A percentile compares a stretch with the other conserved stretches of the same genome.
Evolutionary conservation across 306 rosid genomes (phyloP).

Genomic region (Corylus americana): DNA sequence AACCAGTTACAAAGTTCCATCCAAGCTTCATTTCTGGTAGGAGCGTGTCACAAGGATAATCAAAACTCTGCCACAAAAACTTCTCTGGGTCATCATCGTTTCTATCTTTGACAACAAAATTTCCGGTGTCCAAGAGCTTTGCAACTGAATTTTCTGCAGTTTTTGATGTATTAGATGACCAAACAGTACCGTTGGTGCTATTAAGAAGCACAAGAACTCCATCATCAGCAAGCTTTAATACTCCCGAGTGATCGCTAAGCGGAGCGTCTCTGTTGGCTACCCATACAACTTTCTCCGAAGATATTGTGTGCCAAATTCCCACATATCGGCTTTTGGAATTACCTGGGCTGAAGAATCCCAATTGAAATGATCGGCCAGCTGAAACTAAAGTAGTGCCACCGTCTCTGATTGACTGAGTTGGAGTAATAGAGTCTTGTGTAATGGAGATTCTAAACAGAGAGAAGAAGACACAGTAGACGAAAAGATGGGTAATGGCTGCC

Average conservation of each 20-base stretch:
- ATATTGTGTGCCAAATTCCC: constrained; percentile 59
- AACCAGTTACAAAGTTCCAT: no score
- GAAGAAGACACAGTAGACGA: neutral
- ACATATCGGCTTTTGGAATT: constrained; percentile 41
- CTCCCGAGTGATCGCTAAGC: constrained; percentile 35
- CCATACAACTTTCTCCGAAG: constrained; percentile 44
- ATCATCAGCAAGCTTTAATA: constrained; percentile 10
- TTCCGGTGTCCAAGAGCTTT: constrained; percentile 35
- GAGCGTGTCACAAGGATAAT: no score
- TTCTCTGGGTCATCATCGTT: neutral
- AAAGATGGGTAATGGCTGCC: neutral
- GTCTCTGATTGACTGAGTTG: constrained; percentile 36
- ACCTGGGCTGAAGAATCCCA: constrained; percentile 63
- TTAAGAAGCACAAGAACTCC: constrained; percentile 44
- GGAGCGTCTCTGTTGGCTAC: constrained; percentile 53
- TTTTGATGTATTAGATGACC: constrained; percentile 17
- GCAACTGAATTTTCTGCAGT: constrained; percentile 18
- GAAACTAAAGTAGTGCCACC: constrained; percentile 40
- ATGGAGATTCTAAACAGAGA: neutral
- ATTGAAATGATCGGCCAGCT: constrained; percentile 35
- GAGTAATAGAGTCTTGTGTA: constrained; percentile 34
- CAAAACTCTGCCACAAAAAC: neutral
- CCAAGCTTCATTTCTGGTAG: no score
- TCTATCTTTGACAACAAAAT: constrained; percentile 38
- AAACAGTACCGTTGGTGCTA: neutral